Evolutionary conservation across 306 rosid species (phyloP).

Genomic region (Lagenaria siceraria): DNA sequence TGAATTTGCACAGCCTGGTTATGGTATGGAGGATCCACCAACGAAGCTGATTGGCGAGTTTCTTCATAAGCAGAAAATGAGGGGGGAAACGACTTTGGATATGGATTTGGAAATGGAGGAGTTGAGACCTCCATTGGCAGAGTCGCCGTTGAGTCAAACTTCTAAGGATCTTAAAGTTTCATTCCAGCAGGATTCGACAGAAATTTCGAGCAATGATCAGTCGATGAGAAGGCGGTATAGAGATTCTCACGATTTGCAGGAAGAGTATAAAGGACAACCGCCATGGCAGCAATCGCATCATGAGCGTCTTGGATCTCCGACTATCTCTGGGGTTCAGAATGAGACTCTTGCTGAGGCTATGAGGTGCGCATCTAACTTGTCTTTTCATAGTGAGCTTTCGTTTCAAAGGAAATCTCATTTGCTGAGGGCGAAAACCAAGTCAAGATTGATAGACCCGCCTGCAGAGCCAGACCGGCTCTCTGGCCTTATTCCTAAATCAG

Average conservation of each 20-base stretch:
- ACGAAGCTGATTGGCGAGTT: conserved; percentile 37
- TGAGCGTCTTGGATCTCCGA: conserved; percentile 14
- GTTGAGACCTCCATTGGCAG: conserved; percentile 32
- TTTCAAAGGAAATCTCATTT: conserved; percentile 23
- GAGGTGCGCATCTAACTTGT: conserved; percentile 35
- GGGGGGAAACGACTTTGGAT: conserved; percentile 37
- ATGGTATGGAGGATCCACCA: conserved; percentile 35
- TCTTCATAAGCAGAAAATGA: conserved; percentile 30
- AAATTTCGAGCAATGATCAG: conserved; percentile 12
- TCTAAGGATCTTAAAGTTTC: conserved; percentile 52
- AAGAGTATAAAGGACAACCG: background rate
- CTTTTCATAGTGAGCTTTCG: conserved; percentile 33
- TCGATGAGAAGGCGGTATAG: conserved; percentile 29
- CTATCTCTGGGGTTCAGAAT: background rate
- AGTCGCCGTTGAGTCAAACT: conserved; percentile 22
- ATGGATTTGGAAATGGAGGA: conserved; percentile 69
- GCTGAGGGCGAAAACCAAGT: conserved; percentile 34
- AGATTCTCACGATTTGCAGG: conserved; percentile 15
- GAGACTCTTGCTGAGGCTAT: conserved; percentile 18
- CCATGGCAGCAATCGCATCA: conserved; percentile 19
- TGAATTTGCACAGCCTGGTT: conserved; percentile 18
- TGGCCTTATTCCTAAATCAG: conserved; percentile 31
- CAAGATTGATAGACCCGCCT: conserved; percentile 44
- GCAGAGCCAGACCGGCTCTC: conserved; percentile 26
- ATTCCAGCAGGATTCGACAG: conserved; percentile 30